Conservation (phyloP, 768 basidiomycete species). For the Favolaschia claudopus region DNA sequence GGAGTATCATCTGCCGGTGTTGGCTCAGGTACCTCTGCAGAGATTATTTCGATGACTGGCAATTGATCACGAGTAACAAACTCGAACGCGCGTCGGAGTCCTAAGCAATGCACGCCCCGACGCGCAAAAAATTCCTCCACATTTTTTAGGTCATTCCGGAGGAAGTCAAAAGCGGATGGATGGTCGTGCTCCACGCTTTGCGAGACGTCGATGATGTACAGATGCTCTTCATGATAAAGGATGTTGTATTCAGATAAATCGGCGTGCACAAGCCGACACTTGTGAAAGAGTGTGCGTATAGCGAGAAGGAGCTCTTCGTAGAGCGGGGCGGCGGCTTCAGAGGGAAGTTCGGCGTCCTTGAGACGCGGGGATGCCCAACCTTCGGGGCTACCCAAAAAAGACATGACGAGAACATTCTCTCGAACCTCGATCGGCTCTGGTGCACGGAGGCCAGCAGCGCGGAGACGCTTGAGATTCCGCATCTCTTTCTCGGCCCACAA, state of each 20-base stretch:
- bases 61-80: slow-evolving; percentile 76
- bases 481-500: slow-evolving; percentile 99
- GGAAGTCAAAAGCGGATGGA: slow-evolving; percentile 94
- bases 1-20: too few species aligned
- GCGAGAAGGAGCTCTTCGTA: slow-evolving; percentile 84
- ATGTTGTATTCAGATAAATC: slow-evolving; percentile 99
- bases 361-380: slow-evolving; percentile 93
- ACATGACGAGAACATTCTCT: slow-evolving; percentile 97
- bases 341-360: slow-evolving; percentile 78
- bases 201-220: slow-evolving; percentile 97
- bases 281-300: slow-evolving; percentile 85
- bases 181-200: slow-evolving; percentile 99
- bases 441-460: slow-evolving; percentile 82
- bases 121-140: slow-evolving; percentile 91
- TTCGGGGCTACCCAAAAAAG: slow-evolving; percentile 81
- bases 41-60: slow-evolving; percentile 39
- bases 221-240: slow-evolving; percentile 80
- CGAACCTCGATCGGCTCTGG: slow-evolving; percentile 93
- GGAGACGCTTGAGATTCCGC: slow-evolving; percentile 89
- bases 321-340: slow-evolving; percentile 59
- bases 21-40: slow-evolving; percentile 41
- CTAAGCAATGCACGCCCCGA: slow-evolving; percentile 78
- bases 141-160: slow-evolving; percentile 91
- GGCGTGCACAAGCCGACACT: slow-evolving; percentile 94
- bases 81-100: slow-evolving; percentile 85